Evolutionary conservation across 129 eudicot genomes (phyloP).

Genomic region (Artemisia annua): DNA sequence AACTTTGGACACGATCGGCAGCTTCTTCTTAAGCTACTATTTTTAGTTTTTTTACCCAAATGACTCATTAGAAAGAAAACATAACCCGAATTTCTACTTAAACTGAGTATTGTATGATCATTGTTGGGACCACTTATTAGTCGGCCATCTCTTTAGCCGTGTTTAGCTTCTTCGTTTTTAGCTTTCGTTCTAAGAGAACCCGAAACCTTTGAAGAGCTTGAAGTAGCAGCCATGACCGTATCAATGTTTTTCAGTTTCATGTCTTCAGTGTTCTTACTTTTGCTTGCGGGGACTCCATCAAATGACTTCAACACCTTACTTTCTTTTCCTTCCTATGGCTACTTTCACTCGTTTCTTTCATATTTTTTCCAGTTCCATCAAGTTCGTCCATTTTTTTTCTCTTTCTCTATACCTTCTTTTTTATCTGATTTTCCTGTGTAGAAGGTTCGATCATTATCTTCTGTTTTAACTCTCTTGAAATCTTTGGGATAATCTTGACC

Average conservation of each 20-base stretch:
- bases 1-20: too few relatives aligned
- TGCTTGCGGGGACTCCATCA: slow-evolving; percentile 53
- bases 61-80: too few relatives aligned
- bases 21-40: too few relatives aligned
- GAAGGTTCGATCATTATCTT: slow-evolving; percentile 31
- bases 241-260: slow-evolving; percentile 43
- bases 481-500: slow-evolving; percentile 50
- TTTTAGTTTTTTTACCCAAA: too few relatives aligned
- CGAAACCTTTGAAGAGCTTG: slow-evolving; percentile 96
- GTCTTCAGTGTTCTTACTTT: slow-evolving; percentile 41
- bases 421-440: slow-evolving; percentile 35
- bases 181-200: slow-evolving; percentile 74
- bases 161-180: slow-evolving; percentile 40
- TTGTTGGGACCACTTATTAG: too few relatives aligned
- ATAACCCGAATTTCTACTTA: too few relatives aligned
- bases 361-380: slow-evolving; percentile 30
- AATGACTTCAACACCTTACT: slow-evolving; percentile 43
- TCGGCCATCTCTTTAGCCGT: too few relatives aligned
- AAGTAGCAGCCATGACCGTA: slow-evolving; percentile 70
- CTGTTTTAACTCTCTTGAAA: slow-evolving; percentile 54
- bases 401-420: slow-evolving; percentile 47
- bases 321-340: slow-evolving; percentile 59
- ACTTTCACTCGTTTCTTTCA: slow-evolving; percentile 43
- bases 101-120: too few relatives aligned
- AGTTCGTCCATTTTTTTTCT: slow-evolving; percentile 50